Base-by-base conservation (phyloP, 2,329 filamentous ascomycete species). In the Penicillium sp. region DNA sequence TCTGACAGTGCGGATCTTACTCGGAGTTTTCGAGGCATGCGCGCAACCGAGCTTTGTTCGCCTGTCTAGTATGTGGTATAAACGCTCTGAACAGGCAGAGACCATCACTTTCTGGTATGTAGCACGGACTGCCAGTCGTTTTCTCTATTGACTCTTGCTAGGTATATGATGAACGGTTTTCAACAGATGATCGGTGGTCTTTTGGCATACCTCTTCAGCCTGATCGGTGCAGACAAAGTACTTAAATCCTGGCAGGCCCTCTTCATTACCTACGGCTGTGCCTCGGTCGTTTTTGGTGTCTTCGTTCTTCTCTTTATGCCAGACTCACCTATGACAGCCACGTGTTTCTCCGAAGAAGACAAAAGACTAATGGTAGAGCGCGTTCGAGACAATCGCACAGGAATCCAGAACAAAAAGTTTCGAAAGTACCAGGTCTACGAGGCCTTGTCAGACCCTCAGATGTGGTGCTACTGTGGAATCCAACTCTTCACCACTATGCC, bases 171-270 rank as follows among this genome's bases (percentile, higher is more conserved):
- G 86, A 91, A 90, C 68, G 88, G 88, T 1, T 81, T 80, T 1
- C 88, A 90, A 68, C 88, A 90, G 67, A 87, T 90, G 48, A 85
- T 90, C 9, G 88, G 88, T 27, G 88, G 88, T 6, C 80, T 90
- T 0, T 77, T 90, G 0, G 87, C 87, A 0, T 85, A 84, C 64
- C 80, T 73, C 55, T 75, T 76, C 61, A 73, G 79, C 3, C 75
- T 84, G 5, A 84, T 86, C 66, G 76, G 73, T 11, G 73, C 64
- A 6, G 81, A 83, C 3, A 63, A 62, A n/a, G 76, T 79, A 0
- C 76, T 89, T 56, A 81, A 80, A 66, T 85, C 84, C 14, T 90
- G 87, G 86, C 86, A 90, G 68, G 85, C 84, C 61, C 80, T 90
- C 2, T 90, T 90, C 76, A 76, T 90, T 37, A 75, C 80, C 0